A percentile compares a stretch with the other conserved stretches of the same genome.
Evolutionary conservation across 192 early-diverging fungal genomes (phyloP).

Genomic region (Gryganskiella cystojenkinii): DNA sequence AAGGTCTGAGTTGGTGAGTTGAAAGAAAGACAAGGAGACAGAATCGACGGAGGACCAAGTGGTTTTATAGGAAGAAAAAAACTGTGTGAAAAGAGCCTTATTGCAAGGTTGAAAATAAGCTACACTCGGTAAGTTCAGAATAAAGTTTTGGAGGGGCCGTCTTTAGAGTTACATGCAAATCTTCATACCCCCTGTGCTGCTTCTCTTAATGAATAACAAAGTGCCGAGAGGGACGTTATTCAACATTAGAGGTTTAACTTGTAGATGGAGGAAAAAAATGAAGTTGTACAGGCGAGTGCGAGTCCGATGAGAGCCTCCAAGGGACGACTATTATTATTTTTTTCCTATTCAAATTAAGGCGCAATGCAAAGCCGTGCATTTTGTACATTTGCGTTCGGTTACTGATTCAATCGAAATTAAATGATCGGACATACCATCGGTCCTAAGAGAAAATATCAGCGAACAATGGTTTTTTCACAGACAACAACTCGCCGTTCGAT

Average conservation of each 20-base stretch:
- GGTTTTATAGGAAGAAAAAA: conserved; percentile 4
- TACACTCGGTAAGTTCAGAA: conserved; percentile 4
- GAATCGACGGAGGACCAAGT: background rate
- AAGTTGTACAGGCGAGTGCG: background rate
- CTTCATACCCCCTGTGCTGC: no score
- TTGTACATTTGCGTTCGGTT: no score
- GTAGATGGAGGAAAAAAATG: background rate
- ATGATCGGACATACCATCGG: no score
- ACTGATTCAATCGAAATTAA: no score
- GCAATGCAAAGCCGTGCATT: background rate
- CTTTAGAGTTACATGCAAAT: no score
- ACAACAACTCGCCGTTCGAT: background rate
- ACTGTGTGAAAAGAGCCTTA: background rate
- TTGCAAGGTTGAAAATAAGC: background rate
- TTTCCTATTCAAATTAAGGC: no score
- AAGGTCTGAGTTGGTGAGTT: conserved; percentile 16
- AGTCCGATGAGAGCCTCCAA: background rate
- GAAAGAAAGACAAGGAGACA: conserved; percentile 12
- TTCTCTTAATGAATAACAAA: no score
- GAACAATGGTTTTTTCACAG: no score
- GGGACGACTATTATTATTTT: no score
- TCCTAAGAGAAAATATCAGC: background rate
- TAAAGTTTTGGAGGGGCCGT: no score
- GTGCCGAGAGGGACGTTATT: no score
- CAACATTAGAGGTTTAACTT: no score